Conservation (phyloP, 495 filamentous ascomycete genomes). For the Lineolata rhizophorae region DNA sequence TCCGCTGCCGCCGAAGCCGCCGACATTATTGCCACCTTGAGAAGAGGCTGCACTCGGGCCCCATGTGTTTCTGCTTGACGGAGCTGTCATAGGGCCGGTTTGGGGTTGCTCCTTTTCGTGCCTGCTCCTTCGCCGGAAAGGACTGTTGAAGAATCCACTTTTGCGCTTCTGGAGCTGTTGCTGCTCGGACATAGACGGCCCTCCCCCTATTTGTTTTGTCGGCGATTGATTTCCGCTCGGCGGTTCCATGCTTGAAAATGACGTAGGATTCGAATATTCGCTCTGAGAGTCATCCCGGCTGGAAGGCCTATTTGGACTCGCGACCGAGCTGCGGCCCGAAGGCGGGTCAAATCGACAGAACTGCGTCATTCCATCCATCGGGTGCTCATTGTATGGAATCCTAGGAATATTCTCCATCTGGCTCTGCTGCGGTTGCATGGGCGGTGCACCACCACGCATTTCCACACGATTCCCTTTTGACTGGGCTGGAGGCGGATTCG, state of each 20-base stretch:
- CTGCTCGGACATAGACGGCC: constrained; percentile 25
- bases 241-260: constrained; percentile 51
- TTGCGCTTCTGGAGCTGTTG: constrained; percentile 61
- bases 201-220: constrained; percentile 35
- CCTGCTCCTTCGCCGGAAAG: constrained; percentile 83
- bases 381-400: constrained; percentile 83
- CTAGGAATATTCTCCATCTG: constrained; percentile 42
- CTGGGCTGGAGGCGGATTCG: no score
- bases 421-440: constrained; percentile 19
- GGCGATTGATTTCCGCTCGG: constrained; percentile 44
- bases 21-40: no score
- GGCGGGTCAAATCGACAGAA: constrained; percentile 68
- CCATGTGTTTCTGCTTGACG: constrained; percentile 40
- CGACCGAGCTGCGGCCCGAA: constrained; percentile 62
- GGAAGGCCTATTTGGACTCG: constrained; percentile 52
- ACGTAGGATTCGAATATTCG: constrained; percentile 77
- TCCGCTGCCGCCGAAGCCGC: constrained; percentile 13
- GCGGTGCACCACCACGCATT: no score
- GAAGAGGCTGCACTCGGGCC: no score
- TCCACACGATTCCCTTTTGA: no score
- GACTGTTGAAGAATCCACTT: constrained; percentile 86
- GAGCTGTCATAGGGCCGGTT: constrained; percentile 7
- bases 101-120: constrained; percentile 46
- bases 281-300: constrained; percentile 84
- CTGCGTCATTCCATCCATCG: constrained; percentile 96